Evolutionary conservation across 108 stramenopile genomes (phyloP), one percentile per base, ranked within the genome.

Genomic region (Nannochloropsis gaditana): DNA sequence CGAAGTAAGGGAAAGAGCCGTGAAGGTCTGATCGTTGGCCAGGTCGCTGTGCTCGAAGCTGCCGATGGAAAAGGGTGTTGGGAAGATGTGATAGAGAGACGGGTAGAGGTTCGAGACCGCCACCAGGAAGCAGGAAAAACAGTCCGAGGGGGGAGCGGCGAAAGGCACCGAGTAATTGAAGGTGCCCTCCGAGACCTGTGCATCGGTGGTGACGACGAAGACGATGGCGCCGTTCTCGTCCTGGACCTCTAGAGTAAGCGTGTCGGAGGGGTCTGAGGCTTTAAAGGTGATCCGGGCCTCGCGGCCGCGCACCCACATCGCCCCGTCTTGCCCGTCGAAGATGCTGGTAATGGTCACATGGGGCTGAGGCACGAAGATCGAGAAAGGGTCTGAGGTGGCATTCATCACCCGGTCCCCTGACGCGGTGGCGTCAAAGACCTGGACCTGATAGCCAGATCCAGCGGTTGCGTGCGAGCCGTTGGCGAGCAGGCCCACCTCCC

Each of bases 1-100:
- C 6, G 59, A 15, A 2, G n/a, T 15, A n/a, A 73, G 59, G 59
- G 59, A n/a, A n/a, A 73, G 59, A 5, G 59, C 15, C 5, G 2
- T n/a, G 6, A n/a, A n/a, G 59, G 59, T 73, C n/a, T 73, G 59
- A 15, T 4, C 59, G 59, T 15, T n/a, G 59, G 59, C 59, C 4
- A 73, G 59, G 8, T 73, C 59, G 8, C 59, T 73, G 6, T 73
- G 59, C n/a, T 73, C 59, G 59, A n/a, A n/a, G 59, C 59, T 73
- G 59, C 59, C 59, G 59, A 73, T 73, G 59, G 59, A 73, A n/a
- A 73, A 73, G 59, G 59, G n/a, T 2, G 59, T 73, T n/a, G 59
- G 59, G 59, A 73, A 73, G 8, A n/a, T 73, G 8, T 73, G 59
- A 3, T 73, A 73, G 8, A 73, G 15, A 0, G 59, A 73, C 2